Percentiles rank a stretch among this genome's conserved stretches.
Evolutionary conservation across 1,139 yeast genomes (phyloP).

Genomic region (Diutina mesorugosa): DNA sequence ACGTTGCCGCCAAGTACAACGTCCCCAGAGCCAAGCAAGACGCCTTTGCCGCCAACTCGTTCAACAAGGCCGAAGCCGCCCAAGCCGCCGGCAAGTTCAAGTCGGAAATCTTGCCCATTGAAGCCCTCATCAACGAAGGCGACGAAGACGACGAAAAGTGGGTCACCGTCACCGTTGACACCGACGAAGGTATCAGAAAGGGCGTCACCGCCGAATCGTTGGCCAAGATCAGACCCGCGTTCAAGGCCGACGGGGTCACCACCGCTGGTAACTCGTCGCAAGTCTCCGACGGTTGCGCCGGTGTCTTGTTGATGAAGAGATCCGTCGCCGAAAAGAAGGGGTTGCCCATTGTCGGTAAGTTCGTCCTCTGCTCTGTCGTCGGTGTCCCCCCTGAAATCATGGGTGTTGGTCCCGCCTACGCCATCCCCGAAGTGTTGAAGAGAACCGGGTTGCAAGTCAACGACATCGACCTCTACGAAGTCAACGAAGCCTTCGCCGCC

Average conservation of each 20-base stretch:
- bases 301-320: slow-evolving; percentile 74
- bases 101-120: slow-evolving; percentile 78
- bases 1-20: slow-evolving; percentile 49
- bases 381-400: slow-evolving; percentile 96
- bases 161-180: slow-evolving; percentile 37
- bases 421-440: slow-evolving; percentile 71
- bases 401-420: slow-evolving; percentile 96
- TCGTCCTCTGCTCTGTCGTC: slow-evolving; percentile 58
- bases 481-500: slow-evolving; percentile 94
- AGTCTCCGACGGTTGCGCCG: slow-evolving; percentile 92
- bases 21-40: slow-evolving; percentile 70
- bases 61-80: slow-evolving; percentile 70
- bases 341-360: slow-evolving; percentile 59
- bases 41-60: slow-evolving; percentile 77
- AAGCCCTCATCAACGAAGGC: slow-evolving; percentile 36
- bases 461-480: slow-evolving; percentile 69
- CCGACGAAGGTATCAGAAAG: slow-evolving; percentile 86
- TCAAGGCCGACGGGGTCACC: slow-evolving; percentile 68
- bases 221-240: slow-evolving; percentile 76
- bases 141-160: slow-evolving; percentile 16
- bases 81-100: slow-evolving; percentile 58
- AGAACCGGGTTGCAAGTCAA: slow-evolving; percentile 48
- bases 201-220: slow-evolving; percentile 74
- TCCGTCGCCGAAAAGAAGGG: slow-evolving; percentile 71
- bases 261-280: slow-evolving; percentile 97